Evolutionary conservation across 2,329 filamentous ascomycete species (phyloP).

Genomic region (Sporothrix phasma): DNA sequence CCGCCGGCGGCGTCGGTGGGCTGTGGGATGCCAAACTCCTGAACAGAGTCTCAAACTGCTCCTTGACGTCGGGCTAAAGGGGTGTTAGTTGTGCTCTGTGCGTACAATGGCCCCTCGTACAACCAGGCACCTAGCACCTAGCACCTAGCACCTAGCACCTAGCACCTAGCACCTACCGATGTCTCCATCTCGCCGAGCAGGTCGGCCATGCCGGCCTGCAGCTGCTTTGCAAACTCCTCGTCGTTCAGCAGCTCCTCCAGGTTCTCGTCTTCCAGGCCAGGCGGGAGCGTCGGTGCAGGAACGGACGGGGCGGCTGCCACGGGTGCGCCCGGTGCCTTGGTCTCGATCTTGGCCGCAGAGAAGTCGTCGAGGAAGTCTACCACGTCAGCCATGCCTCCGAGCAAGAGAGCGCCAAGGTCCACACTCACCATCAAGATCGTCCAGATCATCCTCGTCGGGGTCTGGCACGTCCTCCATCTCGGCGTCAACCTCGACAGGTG

Average conservation of each 20-base stretch:
- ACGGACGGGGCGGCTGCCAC: slow-evolving; percentile 21
- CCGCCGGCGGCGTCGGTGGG: slow-evolving; percentile 5
- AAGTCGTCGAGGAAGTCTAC: slow-evolving; percentile 91
- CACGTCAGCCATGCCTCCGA: neutral
- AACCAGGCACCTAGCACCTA: neutral
- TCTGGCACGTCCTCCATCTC: slow-evolving; percentile 58
- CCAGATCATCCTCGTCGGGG: slow-evolving; percentile 83
- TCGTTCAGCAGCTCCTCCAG: slow-evolving; percentile 45
- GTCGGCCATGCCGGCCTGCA: slow-evolving; percentile 85
- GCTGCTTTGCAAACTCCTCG: slow-evolving; percentile 70
- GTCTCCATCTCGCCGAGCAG: slow-evolving; percentile 62
- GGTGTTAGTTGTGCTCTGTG: neutral
- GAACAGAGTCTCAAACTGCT: slow-evolving; percentile 69
- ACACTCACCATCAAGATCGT: slow-evolving; percentile 72
- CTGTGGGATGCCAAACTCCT: slow-evolving; percentile 45
- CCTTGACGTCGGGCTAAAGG: slow-evolving; percentile 57
- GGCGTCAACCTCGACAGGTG: slow-evolving; percentile 20
- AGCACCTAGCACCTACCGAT: slow-evolving; percentile 38
- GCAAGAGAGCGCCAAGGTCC: too few relatives aligned
- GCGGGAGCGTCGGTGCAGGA: slow-evolving; percentile 6
- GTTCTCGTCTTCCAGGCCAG: slow-evolving; percentile 20
- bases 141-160: neutral
- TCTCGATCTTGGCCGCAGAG: slow-evolving; percentile 50
- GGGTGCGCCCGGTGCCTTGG: slow-evolving; percentile 29
- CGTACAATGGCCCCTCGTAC: too few relatives aligned